These are phyloP conservation scores for Trichoderma sp. DNA, from an alignment of 2,329 filamentous ascomycete species.

Conservation along the genomic window DNA sequence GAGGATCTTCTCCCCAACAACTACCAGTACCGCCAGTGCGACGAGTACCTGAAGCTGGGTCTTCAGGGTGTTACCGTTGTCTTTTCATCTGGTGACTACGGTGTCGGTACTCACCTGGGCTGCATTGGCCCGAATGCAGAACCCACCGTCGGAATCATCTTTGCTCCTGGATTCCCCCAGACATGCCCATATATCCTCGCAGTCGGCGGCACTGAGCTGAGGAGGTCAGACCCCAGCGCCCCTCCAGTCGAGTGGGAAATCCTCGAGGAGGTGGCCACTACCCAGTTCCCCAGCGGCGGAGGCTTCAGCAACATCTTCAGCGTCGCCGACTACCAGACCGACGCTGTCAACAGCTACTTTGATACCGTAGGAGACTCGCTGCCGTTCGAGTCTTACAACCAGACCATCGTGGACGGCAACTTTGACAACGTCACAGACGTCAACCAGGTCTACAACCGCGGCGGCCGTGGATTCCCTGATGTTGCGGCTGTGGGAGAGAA, in stretches of 20 bases:
- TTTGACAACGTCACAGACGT: conserved; percentile 35
- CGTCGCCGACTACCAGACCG: not conserved
- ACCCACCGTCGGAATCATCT: conserved; percentile 27
- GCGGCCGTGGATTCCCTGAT: conserved; percentile 48
- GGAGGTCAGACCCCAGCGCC: not conserved
- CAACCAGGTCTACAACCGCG: conserved; percentile 45
- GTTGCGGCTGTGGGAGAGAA: conserved; percentile 46
- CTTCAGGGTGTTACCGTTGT: conserved; percentile 52
- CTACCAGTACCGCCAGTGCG: conserved; percentile 54
- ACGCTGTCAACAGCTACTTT: conserved; percentile 29
- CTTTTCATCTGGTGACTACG: conserved; percentile 52
- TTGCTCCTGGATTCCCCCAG: conserved; percentile 47
- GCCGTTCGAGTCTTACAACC: not conserved
- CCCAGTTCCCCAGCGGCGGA: not conserved
- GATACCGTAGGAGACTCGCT: conserved; percentile 26
- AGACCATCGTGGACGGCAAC: conserved; percentile 37
- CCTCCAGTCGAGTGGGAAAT: not conserved
- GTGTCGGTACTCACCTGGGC: conserved; percentile 36
- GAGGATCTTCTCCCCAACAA: conserved; percentile 49
- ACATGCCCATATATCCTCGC: conserved; percentile 51
- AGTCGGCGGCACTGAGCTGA: conserved; percentile 51
- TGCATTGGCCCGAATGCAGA: not conserved
- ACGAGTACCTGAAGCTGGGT: conserved; percentile 57
- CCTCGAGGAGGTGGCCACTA: not conserved
- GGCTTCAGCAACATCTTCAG: not conserved